Percentiles rank a stretch among this genome's conserved stretches.
Evolutionary conservation across 768 basidiomycete species (phyloP).

Genomic region (Xerocomus brunneocitrinus): DNA sequence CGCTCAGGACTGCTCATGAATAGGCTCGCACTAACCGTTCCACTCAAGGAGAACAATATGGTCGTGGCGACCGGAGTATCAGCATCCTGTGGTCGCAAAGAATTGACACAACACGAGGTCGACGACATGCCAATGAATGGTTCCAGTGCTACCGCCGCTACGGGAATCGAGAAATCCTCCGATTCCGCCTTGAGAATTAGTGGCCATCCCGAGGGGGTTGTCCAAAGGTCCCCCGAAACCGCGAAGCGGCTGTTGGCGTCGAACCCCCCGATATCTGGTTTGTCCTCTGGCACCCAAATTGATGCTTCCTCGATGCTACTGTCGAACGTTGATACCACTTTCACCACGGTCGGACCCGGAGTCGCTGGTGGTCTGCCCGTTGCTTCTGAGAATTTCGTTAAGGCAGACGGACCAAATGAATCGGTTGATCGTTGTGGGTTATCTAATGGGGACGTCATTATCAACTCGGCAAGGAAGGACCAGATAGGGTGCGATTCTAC

Average conservation of each 20-base stretch:
- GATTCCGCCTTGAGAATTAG: background rate
- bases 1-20: too few species aligned
- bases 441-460: background rate
- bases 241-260: background rate
- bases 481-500: background rate
- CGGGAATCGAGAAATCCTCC: background rate
- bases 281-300: conserved; percentile 15
- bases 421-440: background rate
- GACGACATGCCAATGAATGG: conserved; percentile 9
- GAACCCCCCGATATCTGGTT: conserved; percentile 8
- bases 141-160: background rate
- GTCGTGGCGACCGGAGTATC: background rate
- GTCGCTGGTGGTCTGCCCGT: background rate
- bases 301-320: conserved; percentile 8
- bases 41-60: background rate
- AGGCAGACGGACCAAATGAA: background rate
- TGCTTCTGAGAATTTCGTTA: background rate
- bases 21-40: too few species aligned
- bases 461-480: background rate
- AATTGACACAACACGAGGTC: background rate
- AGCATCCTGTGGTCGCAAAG: background rate
- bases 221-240: background rate
- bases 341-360: background rate
- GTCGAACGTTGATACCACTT: conserved; percentile 1
- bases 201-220: background rate